phyloP scores from a whole-genome alignment of 1,284 basidiomycete genomes.

The Apiotrichum veenhuisii region DNA sequence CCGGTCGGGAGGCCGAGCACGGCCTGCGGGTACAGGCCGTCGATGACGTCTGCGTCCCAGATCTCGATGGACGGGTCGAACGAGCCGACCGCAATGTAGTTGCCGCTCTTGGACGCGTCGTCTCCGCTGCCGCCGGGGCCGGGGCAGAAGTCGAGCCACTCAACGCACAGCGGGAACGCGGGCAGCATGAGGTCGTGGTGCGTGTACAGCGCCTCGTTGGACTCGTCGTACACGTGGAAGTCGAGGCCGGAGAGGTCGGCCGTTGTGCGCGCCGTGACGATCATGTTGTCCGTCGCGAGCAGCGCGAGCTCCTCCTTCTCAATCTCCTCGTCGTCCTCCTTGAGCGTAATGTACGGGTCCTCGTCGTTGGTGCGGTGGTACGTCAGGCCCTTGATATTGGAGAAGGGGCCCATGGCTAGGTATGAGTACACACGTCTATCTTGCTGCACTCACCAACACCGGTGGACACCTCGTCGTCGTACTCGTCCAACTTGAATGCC shows the following conservation, averaged over 20 bases:
- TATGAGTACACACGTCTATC: not conserved
- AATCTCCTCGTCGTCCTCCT: constrained; percentile 75
- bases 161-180: constrained; percentile 94
- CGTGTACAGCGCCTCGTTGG: constrained; percentile 86
- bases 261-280: constrained; percentile 92
- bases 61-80: constrained; percentile 98
- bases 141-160: constrained; percentile 90
- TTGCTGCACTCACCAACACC: constrained; percentile 54
- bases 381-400: constrained; percentile 90
- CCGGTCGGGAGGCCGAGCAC: constrained; percentile 69
- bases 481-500: constrained; percentile 88
- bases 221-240: constrained; percentile 89
- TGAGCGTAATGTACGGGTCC: constrained; percentile 95
- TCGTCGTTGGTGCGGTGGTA: constrained; percentile 89
- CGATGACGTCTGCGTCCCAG: constrained; percentile 91
- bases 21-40: constrained; percentile 88
- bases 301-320: constrained; percentile 90
- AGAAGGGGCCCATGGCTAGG: constrained; percentile 79
- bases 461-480: constrained; percentile 74
- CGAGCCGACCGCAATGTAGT: constrained; percentile 93
- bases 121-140: constrained; percentile 30
- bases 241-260: constrained; percentile 96
- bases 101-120: constrained; percentile 57
- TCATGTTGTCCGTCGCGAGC: constrained; percentile 82
- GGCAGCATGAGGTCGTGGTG: constrained; percentile 99